These are phyloP conservation scores for Trichoderma gracile DNA, from an alignment of 2,329 filamentous ascomycete genomes.

Conservation along the genomic window DNA sequence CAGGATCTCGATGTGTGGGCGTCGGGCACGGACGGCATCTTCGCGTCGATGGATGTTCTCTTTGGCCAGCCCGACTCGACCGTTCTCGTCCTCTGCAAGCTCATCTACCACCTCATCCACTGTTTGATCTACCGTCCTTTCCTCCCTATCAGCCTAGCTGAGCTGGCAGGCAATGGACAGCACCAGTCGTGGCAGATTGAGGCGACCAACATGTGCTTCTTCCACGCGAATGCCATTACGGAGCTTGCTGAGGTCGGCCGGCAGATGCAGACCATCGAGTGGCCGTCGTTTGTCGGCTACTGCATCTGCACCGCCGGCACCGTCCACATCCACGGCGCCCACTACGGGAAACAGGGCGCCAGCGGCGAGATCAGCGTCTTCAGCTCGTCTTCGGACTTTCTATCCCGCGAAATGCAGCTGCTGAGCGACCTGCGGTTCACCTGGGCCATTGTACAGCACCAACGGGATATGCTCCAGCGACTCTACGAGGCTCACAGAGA, in stretches of 20 bases:
- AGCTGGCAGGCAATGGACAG: slow-evolving; percentile 76
- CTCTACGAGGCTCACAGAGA: slow-evolving; percentile 79
- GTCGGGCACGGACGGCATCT: slow-evolving; percentile 75
- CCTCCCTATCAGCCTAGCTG: slow-evolving; percentile 78
- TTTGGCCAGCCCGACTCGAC: slow-evolving; percentile 80
- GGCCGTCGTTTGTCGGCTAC: slow-evolving; percentile 84
- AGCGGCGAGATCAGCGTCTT: slow-evolving; percentile 63
- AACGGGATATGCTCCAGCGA: slow-evolving; percentile 73
- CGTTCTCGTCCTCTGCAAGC: slow-evolving; percentile 76
- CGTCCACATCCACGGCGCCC: slow-evolving; percentile 81
- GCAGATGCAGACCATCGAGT: slow-evolving; percentile 73
- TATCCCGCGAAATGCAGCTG: slow-evolving; percentile 78
- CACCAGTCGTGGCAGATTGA: slow-evolving; percentile 93
- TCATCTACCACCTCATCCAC: slow-evolving; percentile 84
- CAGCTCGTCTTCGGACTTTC: slow-evolving; percentile 63
- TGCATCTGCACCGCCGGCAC: slow-evolving; percentile 85
- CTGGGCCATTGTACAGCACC: slow-evolving; percentile 78
- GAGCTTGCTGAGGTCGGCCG: slow-evolving; percentile 79
- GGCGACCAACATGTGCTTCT: slow-evolving; percentile 81
- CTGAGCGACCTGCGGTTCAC: slow-evolving; percentile 71
- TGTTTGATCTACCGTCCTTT: slow-evolving; percentile 87
- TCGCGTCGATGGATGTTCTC: slow-evolving; percentile 71
- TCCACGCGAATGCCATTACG: slow-evolving; percentile 84
- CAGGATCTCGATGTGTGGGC: slow-evolving; percentile 86
- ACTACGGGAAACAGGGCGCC: slow-evolving; percentile 63